Evolutionary conservation across 202 grass and related monocot species (phyloP).

Genomic region (Schoenoplectus triqueter): DNA sequence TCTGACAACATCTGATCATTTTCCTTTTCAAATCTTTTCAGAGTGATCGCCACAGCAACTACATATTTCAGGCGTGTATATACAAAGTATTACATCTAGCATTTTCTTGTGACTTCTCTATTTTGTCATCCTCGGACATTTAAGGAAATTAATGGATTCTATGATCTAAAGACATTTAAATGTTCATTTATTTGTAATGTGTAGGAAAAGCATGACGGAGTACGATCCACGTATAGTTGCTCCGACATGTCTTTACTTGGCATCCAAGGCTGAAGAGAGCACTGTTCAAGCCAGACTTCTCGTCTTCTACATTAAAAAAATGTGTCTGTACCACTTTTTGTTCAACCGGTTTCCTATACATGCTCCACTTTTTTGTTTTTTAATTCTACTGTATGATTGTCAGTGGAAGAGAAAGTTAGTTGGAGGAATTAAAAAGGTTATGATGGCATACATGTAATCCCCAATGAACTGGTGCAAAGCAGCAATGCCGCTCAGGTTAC

Average conservation of each 20-base stretch:
- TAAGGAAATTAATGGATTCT: background rate
- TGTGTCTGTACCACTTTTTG: constrained; percentile 58
- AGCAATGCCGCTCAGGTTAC: constrained; percentile 5
- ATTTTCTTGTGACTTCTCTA: constrained; percentile 22
- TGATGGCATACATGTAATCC: background rate
- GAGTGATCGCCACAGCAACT: constrained; percentile 91
- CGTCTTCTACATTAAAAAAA: constrained; percentile 99
- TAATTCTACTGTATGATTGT: background rate
- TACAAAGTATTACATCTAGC: constrained; percentile 63
- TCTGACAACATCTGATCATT: constrained; percentile 21
- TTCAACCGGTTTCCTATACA: background rate
- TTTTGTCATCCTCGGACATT: background rate
- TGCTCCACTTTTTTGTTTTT: background rate
- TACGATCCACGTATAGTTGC: constrained; percentile 94
- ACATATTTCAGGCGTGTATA: constrained; percentile 99
- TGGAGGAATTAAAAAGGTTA: background rate
- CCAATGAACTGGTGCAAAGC: constrained; percentile 1
- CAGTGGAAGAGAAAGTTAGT: background rate
- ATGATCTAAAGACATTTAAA: constrained; percentile 11
- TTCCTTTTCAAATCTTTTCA: constrained; percentile 58
- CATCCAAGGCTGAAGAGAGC: constrained; percentile 97
- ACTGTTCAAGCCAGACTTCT: constrained; percentile 96
- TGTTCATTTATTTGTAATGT: constrained; percentile 38
- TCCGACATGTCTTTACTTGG: constrained; percentile 98
- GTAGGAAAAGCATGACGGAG: constrained; percentile 89